Base-by-base conservation (phyloP, 805 yeast species). In the Torulaspora delbrueckii region DNA sequence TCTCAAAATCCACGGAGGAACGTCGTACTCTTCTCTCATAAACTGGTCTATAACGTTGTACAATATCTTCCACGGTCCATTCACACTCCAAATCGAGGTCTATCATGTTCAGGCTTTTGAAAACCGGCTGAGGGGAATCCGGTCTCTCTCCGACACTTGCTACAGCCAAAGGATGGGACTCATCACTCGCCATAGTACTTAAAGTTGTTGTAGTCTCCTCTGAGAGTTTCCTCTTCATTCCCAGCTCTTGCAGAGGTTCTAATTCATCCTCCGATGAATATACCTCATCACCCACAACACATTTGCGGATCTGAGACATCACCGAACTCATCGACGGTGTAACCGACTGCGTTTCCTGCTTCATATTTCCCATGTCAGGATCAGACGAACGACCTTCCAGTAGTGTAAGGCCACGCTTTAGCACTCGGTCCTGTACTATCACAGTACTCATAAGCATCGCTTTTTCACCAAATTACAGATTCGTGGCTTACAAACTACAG, bases 301-400 rank as follows among this genome's bases (percentile, higher is more conserved):
- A 30, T 19, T 40, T 45, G 25, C 46, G 45, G 4, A 58, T 48
- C 42, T 58, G 63, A 27, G 60, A 52, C 44, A 55, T 43, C 24
- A 58, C 63, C 28, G 63, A 52, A 39, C 50, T 52, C 58, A 58
- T 50, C 26, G 60, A 55, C 7, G 63, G 60, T 18, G 63, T 55
- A 35, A 58, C 43, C 2, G 51, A 28, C 37, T 35, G 28, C 12
- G 36, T 13, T 12, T 40, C 48, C 13, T 33, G 43, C 32, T 38
- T 39, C 37, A 34, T 18, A 6, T 25, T 37, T 5, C 40, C 19
- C 28, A 31, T 31, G 19, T 34, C 37, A 12, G 18, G 9, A 8
- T 25, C 18, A 8, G 23, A 16, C 34, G 23, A 30, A 27, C 33
- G 34, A 8, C n/a, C 26, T 14, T n/a, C 44, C 27, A 30, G 24